Evolutionary conservation across 2,329 filamentous ascomycete species (phyloP), one percentile per base, ranked within the genome.

Genomic region (Aspergillus uvarum): DNA sequence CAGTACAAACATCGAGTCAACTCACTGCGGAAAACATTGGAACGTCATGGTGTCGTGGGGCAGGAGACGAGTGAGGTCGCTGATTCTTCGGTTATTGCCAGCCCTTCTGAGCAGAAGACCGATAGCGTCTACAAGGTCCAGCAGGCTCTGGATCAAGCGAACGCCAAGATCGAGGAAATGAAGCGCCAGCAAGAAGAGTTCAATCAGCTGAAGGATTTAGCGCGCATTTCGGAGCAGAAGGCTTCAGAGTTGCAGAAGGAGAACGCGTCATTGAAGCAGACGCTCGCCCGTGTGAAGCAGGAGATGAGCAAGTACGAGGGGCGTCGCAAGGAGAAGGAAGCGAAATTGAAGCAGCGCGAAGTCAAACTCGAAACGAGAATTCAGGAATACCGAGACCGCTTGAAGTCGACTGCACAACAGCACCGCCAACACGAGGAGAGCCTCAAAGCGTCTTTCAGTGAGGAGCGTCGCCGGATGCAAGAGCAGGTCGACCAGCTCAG

Each of bases 1-100:
- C 73, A 78, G 54, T 79, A 80, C 59, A 80, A 79, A 62, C 75
- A 79, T 52, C 77, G 77, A 56, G 77, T 74, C 12, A 72, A 70
- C 29, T 67, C 67, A 29, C 58, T 79, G 42, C 75, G 77, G 57
- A 73, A 72, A 56, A 63, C 68, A 7, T 68, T 79, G 22, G 75
- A 79, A 60, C 67, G 67, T 38, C 75, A 79, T 60, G 76, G 75
- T 5, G 71, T 78, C n/a, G 67, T 79, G 12, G 68, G 70, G 3
- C 63, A 59, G 35, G 71, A 70, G 22, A 65, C 65, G 8, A 61
- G 63, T 22, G 63, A 68, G 32, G 51, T 60, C 26, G 54, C 58
- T 14, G 69, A 70, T n/a, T 59, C 69, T 22, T 53, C 60, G 0
- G 69, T 70, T 12, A 59, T 61, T 21, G 61, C 67, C 16, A 31